Conservation (phyloP, 2,329 filamentous ascomycete genomes). For the Colletotrichum noveboracense region DNA sequence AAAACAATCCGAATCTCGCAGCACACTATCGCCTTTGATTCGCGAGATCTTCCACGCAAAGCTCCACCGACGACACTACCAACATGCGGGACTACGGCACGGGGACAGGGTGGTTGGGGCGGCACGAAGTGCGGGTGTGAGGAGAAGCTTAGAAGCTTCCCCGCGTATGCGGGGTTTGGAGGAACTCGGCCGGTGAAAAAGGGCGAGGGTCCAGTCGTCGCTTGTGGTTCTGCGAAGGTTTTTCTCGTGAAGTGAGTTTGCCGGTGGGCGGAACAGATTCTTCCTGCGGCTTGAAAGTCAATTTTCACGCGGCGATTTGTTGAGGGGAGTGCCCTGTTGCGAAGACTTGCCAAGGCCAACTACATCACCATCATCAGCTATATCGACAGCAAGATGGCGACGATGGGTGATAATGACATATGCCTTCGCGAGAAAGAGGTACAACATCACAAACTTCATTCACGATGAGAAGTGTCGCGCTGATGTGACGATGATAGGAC, state of each 20-base stretch:
- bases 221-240: background rate
- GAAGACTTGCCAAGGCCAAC: background rate
- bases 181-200: background rate
- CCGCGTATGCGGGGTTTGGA: slow-evolving; percentile 2
- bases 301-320: background rate
- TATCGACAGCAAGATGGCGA: background rate
- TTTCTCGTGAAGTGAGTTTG: background rate
- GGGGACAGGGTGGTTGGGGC: background rate
- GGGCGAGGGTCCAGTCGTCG: background rate
- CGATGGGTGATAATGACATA: background rate
- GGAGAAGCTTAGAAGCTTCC: background rate
- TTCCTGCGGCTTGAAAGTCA: background rate
- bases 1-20: background rate
- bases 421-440: background rate
- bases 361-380: background rate
- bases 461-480: background rate
- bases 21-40: background rate
- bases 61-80: background rate
- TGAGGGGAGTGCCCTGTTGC: background rate
- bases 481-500: background rate
- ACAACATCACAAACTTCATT: fast-evolving
- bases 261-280: background rate
- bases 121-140: background rate
- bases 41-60: background rate
- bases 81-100: background rate